Base-by-base conservation (phyloP, 257 asterid genomes). In the Datura wrightii region DNA sequence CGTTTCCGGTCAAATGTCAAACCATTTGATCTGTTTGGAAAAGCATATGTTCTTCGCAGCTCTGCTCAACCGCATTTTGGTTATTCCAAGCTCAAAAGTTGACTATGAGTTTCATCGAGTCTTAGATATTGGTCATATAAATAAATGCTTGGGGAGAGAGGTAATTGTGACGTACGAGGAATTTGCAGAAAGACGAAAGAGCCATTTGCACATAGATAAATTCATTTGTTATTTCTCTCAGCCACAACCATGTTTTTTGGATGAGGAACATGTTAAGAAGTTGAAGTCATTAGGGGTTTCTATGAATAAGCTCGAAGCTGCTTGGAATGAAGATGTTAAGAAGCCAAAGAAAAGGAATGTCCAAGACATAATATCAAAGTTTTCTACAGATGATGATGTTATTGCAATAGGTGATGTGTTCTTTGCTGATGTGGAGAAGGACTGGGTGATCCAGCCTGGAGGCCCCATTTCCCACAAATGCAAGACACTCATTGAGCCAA, bases 31-130 rank as follows among this genome's bases (percentile, higher is more conserved):
- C 86, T 97, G 99, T 88, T 88, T 97, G 83, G 99, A 95, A 92
- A 97, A 94, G 89, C 99, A 95, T 83, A 93, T 95, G 98, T 92
- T 95, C 84, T 97, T 97, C 52, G 99, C 99, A 1, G 97, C 99
- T 46, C 60, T 93, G 90, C 91, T 97, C 79, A 91, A 92, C 71
- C 92, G 99, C 15, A 54, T 93, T n/a, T 87, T 97, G 91, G 99
- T 97, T 78, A 92, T 97, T 86, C 99, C 99, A 0, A 97, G 98
- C 87, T 85, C 94, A 4, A 97, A 91, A 84, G 97, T 97, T 82
- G 99, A 97, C 88, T 97, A 55, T 80, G 97, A 92, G 88, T 97
- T 97, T 70, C 88, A 86, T 54, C 89, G 93, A 8, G 95, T 97
- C 34, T 80, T 97, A 88, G 99, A 97, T 89, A 90, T 97, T 82